Percentiles rank a stretch among this genome's conserved stretches.
Evolutionary conservation across 2,329 filamentous ascomycete species (phyloP).

Genomic region (Verticillium isaacii): DNA sequence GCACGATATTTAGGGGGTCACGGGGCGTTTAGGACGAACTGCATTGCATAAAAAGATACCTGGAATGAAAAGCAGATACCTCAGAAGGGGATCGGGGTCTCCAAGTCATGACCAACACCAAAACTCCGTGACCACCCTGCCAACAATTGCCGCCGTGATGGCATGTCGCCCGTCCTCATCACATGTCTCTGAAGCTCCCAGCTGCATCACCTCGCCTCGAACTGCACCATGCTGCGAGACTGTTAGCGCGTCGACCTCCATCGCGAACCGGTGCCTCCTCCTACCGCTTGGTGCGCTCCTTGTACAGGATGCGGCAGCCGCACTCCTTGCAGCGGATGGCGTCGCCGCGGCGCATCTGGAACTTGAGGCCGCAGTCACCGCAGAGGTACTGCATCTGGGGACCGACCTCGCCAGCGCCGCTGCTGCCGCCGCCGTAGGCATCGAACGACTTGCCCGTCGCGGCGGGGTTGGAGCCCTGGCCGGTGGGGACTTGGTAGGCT

Average conservation of each 20-base stretch:
- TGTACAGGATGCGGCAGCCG: conserved; percentile 92
- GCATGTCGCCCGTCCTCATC: background rate
- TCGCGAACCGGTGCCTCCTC: conserved; percentile 22
- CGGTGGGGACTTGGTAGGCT: conserved; percentile 69
- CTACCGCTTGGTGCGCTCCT: conserved; percentile 95
- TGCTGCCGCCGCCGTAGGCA: conserved; percentile 33
- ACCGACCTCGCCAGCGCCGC: conserved; percentile 36
- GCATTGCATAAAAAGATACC: conserved; percentile 14
- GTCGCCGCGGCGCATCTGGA: conserved; percentile 70
- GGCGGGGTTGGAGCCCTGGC: conserved; percentile 34
- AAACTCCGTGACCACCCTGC: background rate
- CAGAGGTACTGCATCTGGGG: conserved; percentile 67
- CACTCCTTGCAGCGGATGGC: conserved; percentile 87
- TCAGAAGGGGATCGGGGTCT: conserved; percentile 3
- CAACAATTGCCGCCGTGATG: background rate
- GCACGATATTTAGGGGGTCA: background rate
- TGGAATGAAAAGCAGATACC: background rate
- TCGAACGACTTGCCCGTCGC: conserved; percentile 39
- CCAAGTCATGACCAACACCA: background rate
- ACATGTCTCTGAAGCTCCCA: background rate
- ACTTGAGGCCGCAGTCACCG: conserved; percentile 79
- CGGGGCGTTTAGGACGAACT: conserved; percentile 8
- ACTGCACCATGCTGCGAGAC: conserved; percentile 83
- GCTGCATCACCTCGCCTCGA: conserved; percentile 75
- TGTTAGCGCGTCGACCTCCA: conserved; percentile 14